Evolutionary conservation across 768 basidiomycete genomes (phyloP).

Genomic region (Pleurotus cornucopiae): DNA sequence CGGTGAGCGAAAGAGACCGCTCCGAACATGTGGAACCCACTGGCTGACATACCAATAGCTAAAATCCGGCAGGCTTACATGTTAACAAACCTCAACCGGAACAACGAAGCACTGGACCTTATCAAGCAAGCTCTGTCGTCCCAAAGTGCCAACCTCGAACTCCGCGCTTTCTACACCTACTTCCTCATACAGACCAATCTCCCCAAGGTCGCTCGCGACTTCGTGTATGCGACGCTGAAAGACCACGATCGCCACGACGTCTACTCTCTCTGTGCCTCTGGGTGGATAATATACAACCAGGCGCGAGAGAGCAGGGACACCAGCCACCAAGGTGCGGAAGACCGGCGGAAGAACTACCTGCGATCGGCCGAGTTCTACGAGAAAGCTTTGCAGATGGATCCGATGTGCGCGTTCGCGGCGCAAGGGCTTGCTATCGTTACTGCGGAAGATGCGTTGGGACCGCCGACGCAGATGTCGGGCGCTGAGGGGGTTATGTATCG

Average conservation of each 20-base stretch:
- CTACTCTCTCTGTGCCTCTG: conserved; percentile 88
- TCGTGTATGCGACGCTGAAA: conserved; percentile 85
- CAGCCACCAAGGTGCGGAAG: conserved; percentile 52
- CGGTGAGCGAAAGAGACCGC: conserved; percentile 41
- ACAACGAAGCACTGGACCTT: conserved; percentile 81
- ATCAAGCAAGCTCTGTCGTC: conserved; percentile 86
- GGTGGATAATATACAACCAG: conserved; percentile 81
- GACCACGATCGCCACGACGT: conserved; percentile 84
- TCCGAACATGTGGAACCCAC: too few relatives aligned
- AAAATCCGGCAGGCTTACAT: conserved; percentile 90
- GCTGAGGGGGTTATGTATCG: conserved; percentile 64
- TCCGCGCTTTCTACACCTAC: conserved; percentile 91
- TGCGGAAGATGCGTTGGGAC: conserved; percentile 85
- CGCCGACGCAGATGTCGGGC: conserved; percentile 36
- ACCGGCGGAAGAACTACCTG: conserved; percentile 74
- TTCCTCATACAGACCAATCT: conserved; percentile 82
- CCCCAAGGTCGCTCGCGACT: conserved; percentile 74
- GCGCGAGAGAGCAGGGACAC: conserved; percentile 80
- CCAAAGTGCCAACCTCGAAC: conserved; percentile 72
- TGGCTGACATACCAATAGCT: conserved; percentile 42
- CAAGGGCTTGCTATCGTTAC: conserved; percentile 93
- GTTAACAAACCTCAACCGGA: conserved; percentile 61
- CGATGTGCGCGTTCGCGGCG: conserved; percentile 86
- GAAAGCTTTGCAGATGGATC: conserved; percentile 82
- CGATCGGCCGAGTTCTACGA: conserved; percentile 90